Conservation (phyloP, 176 grass and related monocot genomes). For the Carex parvula region DNA sequence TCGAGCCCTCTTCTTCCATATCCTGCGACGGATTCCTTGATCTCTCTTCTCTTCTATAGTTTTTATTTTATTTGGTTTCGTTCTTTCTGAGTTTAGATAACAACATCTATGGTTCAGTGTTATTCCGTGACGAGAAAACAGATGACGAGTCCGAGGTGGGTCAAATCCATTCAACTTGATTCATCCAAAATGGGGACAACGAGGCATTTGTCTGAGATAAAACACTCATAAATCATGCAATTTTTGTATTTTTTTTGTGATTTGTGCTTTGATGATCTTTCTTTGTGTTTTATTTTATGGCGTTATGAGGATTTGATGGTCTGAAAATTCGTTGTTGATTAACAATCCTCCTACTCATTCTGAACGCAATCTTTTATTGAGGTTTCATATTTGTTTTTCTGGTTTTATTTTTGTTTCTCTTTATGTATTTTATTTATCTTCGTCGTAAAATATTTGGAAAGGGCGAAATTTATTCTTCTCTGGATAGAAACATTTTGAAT, state of each 20-base stretch:
- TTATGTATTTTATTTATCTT: not conserved
- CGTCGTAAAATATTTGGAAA: not conserved
- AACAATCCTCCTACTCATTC: slow-evolving; percentile 33
- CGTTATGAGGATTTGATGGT: slow-evolving; percentile 24
- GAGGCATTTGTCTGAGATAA: slow-evolving; percentile 33
- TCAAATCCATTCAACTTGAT: slow-evolving; percentile 30
- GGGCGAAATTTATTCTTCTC: not conserved
- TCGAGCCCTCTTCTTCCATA: not conserved
- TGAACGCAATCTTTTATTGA: slow-evolving; percentile 2
- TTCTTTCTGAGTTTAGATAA: not conserved
- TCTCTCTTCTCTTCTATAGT: not conserved
- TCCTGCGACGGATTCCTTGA: not conserved
- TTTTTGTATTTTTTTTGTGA: not conserved
- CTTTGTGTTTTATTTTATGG: not conserved
- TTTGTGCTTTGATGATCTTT: not conserved
- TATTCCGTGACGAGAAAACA: slow-evolving; percentile 27
- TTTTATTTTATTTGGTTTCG: not conserved
- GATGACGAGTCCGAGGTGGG: slow-evolving; percentile 30
- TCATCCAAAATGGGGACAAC: slow-evolving; percentile 9
- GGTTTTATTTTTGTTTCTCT: not conserved
- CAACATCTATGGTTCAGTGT: not conserved
- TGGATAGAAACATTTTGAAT: not conserved
- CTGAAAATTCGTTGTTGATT: slow-evolving; percentile 4
- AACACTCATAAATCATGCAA: not conserved
- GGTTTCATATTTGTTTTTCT: not conserved